Conservation (phyloP, 2,329 filamentous ascomycete species). For the Hortaea werneckii region DNA sequence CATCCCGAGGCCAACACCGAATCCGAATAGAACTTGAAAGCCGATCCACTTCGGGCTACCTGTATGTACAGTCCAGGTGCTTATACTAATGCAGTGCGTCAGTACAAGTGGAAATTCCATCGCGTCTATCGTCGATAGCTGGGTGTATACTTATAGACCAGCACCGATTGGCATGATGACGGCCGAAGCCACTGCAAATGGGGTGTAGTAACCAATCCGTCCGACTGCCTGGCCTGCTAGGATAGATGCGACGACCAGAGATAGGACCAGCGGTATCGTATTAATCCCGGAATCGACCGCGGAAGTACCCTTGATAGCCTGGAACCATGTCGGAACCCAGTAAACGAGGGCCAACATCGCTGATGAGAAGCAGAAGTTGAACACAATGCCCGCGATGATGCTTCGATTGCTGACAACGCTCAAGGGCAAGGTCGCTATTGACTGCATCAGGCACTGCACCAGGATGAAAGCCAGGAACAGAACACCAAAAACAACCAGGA, state of each 20-base stretch:
- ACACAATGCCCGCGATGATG: conserved; percentile 30
- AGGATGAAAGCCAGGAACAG: conserved; percentile 35
- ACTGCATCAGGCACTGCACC: conserved; percentile 33
- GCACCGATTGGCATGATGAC: conserved; percentile 33
- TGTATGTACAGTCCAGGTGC: conserved; percentile 1
- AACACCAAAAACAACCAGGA: conserved; percentile 33
- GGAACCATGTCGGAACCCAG: conserved; percentile 35
- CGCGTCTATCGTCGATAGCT: too few relatives aligned
- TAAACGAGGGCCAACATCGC: conserved; percentile 37
- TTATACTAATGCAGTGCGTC: not conserved
- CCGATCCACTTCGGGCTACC: conserved; percentile 28
- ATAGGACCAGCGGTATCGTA: conserved; percentile 36
- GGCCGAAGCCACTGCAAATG: conserved; percentile 30
- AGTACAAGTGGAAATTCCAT: too few relatives aligned
- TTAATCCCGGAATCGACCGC: conserved; percentile 38
- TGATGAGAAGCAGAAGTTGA: conserved; percentile 26
- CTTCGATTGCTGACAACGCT: conserved; percentile 35
- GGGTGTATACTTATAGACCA: conserved; percentile 22
- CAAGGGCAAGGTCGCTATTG: conserved; percentile 35
- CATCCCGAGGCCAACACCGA: conserved; percentile 34
- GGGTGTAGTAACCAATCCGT: conserved; percentile 37
- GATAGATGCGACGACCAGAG: conserved; percentile 33
- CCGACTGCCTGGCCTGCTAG: conserved; percentile 28
- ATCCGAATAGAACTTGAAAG: conserved; percentile 37
- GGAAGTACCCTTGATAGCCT: conserved; percentile 37